Evolutionary conservation across 2,329 filamentous ascomycete genomes (phyloP).

Genomic region (Aureobasidium sp.): DNA sequence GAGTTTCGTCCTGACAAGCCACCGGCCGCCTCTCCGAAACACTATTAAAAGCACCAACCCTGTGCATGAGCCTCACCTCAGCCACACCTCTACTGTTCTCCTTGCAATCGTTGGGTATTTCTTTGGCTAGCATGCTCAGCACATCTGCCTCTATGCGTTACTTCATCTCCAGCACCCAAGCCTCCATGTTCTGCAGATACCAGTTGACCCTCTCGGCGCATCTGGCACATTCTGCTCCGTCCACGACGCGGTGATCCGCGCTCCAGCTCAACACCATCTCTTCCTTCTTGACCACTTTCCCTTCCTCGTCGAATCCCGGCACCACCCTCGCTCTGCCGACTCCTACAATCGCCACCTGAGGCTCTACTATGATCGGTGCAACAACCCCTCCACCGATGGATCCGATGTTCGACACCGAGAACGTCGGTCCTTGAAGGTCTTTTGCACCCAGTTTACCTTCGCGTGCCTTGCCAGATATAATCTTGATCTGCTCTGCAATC

Average conservation of each 20-base stretch:
- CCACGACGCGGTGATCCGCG: conserved; percentile 87
- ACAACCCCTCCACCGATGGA: conserved; percentile 90
- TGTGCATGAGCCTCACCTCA: background rate
- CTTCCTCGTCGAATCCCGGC: conserved; percentile 59
- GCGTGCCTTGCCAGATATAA: conserved; percentile 63
- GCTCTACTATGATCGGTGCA: conserved; percentile 80
- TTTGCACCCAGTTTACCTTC: conserved; percentile 64
- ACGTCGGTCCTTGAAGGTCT: conserved; percentile 79
- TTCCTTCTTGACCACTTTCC: conserved; percentile 61
- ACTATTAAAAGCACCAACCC: conserved; percentile 1
- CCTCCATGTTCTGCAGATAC: conserved; percentile 75
- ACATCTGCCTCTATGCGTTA: conserved; percentile 29
- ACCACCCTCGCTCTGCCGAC: conserved; percentile 72
- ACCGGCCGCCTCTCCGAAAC: background rate
- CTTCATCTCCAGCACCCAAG: conserved; percentile 74
- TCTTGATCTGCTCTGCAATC: conserved; percentile 66
- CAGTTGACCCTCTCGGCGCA: conserved; percentile 73
- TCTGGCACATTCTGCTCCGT: conserved; percentile 88
- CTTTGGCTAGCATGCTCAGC: background rate
- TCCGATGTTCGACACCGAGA: conserved; percentile 94
- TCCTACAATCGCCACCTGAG: conserved; percentile 85
- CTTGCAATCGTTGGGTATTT: background rate
- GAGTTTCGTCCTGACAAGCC: conserved; percentile 3
- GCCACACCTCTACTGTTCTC: background rate
- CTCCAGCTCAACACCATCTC: conserved; percentile 93